Evolutionary conservation across 2,329 filamentous ascomycete species (phyloP).

Genomic region (Magnaporthiopsis rhizophila): DNA sequence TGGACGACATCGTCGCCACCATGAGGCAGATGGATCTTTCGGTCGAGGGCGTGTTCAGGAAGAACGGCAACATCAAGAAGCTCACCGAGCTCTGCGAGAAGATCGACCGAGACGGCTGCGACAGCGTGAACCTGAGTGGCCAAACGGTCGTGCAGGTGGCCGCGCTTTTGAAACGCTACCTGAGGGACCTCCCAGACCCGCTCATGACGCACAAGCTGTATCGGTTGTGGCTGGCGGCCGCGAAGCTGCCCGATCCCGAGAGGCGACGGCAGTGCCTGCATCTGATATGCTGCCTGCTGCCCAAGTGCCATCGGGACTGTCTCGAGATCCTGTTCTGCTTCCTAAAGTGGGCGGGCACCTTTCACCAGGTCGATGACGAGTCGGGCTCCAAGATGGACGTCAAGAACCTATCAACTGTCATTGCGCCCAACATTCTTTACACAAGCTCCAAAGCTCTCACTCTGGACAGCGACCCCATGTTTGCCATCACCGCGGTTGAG

Average conservation of each 20-base stretch:
- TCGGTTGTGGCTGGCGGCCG: conserved; percentile 78
- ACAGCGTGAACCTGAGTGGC: conserved; percentile 75
- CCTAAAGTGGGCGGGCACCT: conserved; percentile 94
- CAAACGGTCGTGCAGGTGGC: conserved; percentile 92
- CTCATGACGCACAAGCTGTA: conserved; percentile 94
- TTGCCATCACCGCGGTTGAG: conserved; percentile 88
- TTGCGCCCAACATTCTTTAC: conserved; percentile 89
- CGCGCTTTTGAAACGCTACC: conserved; percentile 88
- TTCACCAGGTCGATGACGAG: conserved; percentile 95
- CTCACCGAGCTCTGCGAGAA: conserved; percentile 77
- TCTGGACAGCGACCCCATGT: conserved; percentile 81
- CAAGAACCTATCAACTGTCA: conserved; percentile 93
- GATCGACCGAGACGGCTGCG: conserved; percentile 79
- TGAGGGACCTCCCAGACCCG: conserved; percentile 89
- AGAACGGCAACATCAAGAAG: conserved; percentile 97
- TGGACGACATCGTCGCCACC: conserved; percentile 89
- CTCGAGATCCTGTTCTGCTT: conserved; percentile 95
- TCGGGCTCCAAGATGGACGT: conserved; percentile 98
- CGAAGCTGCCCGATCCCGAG: conserved; percentile 76
- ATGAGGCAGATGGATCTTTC: conserved; percentile 99
- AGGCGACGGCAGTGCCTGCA: conserved; percentile 81
- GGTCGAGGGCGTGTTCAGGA: conserved; percentile 95
- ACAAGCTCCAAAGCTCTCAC: conserved; percentile 56
- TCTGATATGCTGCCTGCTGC: conserved; percentile 82
- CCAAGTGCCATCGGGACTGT: conserved; percentile 85